Evolutionary conservation across 179 eudicot species (phyloP), one percentile per base, ranked within the genome.

Genomic region (Silene coronaria): DNA sequence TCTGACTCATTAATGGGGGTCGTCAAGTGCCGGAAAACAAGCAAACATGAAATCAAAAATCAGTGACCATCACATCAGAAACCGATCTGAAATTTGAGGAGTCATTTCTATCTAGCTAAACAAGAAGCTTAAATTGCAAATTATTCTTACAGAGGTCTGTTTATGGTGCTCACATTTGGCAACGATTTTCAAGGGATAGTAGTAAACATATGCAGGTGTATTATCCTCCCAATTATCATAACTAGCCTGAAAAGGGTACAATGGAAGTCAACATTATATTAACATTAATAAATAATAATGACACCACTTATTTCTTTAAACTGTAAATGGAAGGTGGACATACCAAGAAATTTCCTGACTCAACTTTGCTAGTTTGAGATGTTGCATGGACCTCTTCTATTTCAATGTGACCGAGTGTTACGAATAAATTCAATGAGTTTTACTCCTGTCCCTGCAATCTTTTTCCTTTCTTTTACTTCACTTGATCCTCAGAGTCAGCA

Each of bases 351-450:
- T 82, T 61, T 32, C 75, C 45, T 38, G 45, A 0, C 45, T 38
- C 45, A 38, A 38, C 0, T 34, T 34, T 6, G 38, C 38, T 34
- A 34, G 38, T 34, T 2, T 34, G 45, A 11, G 12, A 38, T 34
- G 38, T 38, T 38, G 9, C 45, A 38, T 8, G 45, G 6, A 38
- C 45, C 45, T 38, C 45, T 38, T 2, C 11, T 38, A 38, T 38
- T 38, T 38, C 45, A 38, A 38, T 38, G 76, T 94, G 98, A 45
- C 93, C 96, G 30, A 94, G 88, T 30, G 85, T 90, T 76, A 86
- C 74, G 21, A 94, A 87, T 79, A 91, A 83, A 67, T 88, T 82
- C 45, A 79, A 27, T 51, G 91, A 88, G 23, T 75, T 85, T 36
- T 89, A 88, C 80, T 91, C 92, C 77, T 90, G 45, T 38, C 11